phyloP scores from a whole-genome alignment of 2,329 filamentous ascomycete genomes.

The Pseudopithomyces chartarum region DNA sequence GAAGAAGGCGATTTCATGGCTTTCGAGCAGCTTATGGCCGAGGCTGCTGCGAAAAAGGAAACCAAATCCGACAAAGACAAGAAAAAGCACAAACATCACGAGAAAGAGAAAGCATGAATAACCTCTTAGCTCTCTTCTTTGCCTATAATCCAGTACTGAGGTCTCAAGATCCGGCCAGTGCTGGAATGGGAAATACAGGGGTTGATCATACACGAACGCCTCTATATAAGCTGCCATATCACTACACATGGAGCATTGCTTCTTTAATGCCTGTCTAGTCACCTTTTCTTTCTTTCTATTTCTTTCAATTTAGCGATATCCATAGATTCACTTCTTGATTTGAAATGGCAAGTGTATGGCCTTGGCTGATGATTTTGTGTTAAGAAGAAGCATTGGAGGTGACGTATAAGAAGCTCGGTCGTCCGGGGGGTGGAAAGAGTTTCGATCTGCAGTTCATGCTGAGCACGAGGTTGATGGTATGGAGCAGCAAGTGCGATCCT shows the following conservation, averaged over 20 bases:
- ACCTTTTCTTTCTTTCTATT: conserved; percentile 16
- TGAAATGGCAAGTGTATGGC: not conserved
- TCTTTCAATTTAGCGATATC: conserved; percentile 27
- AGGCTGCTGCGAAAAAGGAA: conserved; percentile 94
- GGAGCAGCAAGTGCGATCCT: too few relatives aligned
- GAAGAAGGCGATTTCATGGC: conserved; percentile 99
- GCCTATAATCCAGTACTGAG: not conserved
- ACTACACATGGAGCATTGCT: not conserved
- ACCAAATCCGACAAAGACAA: conserved; percentile 68
- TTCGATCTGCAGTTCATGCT: too few relatives aligned
- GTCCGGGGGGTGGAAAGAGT: too few relatives aligned
- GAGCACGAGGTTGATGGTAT: too few relatives aligned
- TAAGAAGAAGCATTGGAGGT: not conserved
- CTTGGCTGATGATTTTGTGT: not conserved
- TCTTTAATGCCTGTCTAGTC: not conserved
- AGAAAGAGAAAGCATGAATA: conserved; percentile 27
- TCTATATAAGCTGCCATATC: not conserved
- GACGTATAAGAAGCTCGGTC: too few relatives aligned
- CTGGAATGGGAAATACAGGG: not conserved
- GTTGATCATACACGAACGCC: not conserved
- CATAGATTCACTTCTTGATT: conserved; percentile 28
- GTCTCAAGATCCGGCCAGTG: not conserved
- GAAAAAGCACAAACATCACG: conserved; percentile 37
- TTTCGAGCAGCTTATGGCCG: conserved; percentile 96
- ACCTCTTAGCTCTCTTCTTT: not conserved